Percentiles rank a stretch among this genome's conserved stretches.
These are phyloP conservation scores for Zalerion maritima DNA, from an alignment of 495 filamentous ascomycete species.

Conservation along the genomic window DNA sequence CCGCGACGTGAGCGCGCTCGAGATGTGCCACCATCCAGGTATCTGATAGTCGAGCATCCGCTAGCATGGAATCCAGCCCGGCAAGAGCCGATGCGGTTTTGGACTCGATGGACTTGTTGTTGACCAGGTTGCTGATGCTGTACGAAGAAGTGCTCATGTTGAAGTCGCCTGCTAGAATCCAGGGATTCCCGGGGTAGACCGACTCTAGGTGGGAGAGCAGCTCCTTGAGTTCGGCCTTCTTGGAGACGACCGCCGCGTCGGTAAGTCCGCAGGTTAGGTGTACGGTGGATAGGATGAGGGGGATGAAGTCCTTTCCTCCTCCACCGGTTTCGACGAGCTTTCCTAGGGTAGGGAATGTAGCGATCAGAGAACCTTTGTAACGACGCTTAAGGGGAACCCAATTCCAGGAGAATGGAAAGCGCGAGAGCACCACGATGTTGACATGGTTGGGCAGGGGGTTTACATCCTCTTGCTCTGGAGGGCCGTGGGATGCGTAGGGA, in stretches of 20 bases:
- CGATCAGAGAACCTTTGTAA: slow-evolving; percentile 37
- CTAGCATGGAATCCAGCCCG: slow-evolving; percentile 20
- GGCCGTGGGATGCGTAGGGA: slow-evolving; percentile 35
- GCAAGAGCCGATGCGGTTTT: slow-evolving; percentile 17
- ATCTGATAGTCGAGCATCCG: slow-evolving; percentile 23
- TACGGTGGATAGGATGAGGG: slow-evolving; percentile 31
- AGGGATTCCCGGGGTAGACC: slow-evolving; percentile 21
- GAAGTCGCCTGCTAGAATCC: slow-evolving; percentile 44
- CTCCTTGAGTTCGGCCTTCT: slow-evolving; percentile 30
- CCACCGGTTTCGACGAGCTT: slow-evolving; percentile 6
- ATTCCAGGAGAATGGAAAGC: slow-evolving; percentile 32
- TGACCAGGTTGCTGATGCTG: slow-evolving; percentile 32
- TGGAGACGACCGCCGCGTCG: slow-evolving; percentile 34
- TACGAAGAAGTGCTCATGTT: slow-evolving; percentile 38
- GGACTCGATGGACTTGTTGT: slow-evolving; percentile 26
- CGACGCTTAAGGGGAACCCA: slow-evolving; percentile 27
- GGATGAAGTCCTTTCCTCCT: slow-evolving; percentile 7
- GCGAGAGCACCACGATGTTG: slow-evolving; percentile 40
- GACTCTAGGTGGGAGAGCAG: slow-evolving; percentile 25
- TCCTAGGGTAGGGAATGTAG: slow-evolving; percentile 21
- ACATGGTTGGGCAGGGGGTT: slow-evolving; percentile 35
- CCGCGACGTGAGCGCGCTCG: slow-evolving; percentile 13
- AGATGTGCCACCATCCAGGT: slow-evolving; percentile 26
- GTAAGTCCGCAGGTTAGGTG: slow-evolving; percentile 41
- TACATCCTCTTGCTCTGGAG: slow-evolving; percentile 29